Percentiles rank a stretch among this genome's conserved stretches.
phyloP scores from a whole-genome alignment of 306 rosid genomes.

The Malus fusca region DNA sequence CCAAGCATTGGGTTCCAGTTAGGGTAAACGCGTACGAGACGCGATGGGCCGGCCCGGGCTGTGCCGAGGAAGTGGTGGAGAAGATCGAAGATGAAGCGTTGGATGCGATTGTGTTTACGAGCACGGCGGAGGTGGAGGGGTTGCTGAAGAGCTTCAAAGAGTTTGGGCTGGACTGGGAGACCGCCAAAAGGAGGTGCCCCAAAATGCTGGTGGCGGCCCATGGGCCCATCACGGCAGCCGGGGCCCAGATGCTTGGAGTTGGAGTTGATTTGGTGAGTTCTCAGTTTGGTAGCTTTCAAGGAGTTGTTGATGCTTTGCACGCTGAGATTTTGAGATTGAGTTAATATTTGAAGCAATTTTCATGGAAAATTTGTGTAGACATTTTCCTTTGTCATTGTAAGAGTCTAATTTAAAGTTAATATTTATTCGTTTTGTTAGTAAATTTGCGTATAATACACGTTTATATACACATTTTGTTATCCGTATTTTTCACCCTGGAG shows the following conservation, averaged over 20 bases:
- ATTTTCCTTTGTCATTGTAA: too few relatives aligned
- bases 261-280: conserved; percentile 63
- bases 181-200: conserved; percentile 39
- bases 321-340: conserved; percentile 18
- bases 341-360: neutral
- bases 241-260: conserved; percentile 59
- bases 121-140: conserved; percentile 84
- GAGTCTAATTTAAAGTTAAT: too few relatives aligned
- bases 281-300: conserved; percentile 60
- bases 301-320: conserved; percentile 50
- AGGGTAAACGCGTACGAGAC: conserved; percentile 70
- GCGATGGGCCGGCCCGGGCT: conserved; percentile 50
- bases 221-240: conserved; percentile 63
- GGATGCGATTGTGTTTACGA: conserved; percentile 63
- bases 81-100: conserved; percentile 30
- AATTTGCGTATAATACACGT: too few relatives aligned
- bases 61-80: conserved; percentile 47
- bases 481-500: too few relatives aligned
- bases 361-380: neutral
- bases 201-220: conserved; percentile 55
- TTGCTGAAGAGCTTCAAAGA: conserved; percentile 51
- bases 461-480: neutral
- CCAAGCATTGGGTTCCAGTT: conserved; percentile 39
- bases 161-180: conserved; percentile 43
- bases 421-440: too few relatives aligned